phyloP scores from a whole-genome alignment of 495 filamentous ascomycete species.

The Immersiella caudata region DNA sequence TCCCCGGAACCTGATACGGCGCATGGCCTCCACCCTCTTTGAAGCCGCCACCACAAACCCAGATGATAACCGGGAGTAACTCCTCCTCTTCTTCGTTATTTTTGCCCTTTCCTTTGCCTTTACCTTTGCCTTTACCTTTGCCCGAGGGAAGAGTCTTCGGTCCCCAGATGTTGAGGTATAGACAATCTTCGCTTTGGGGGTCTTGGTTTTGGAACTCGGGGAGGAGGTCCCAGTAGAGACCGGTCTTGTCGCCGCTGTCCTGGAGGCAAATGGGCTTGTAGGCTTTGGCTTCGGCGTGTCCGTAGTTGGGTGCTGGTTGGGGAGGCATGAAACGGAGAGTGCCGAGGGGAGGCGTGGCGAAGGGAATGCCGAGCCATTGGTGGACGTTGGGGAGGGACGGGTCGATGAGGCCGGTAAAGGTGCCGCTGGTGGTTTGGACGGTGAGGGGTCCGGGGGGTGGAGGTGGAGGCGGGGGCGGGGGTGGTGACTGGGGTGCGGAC shows the following conservation, averaged over 20 bases:
- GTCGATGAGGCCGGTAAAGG: conserved; percentile 21
- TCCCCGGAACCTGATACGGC: conserved; percentile 29
- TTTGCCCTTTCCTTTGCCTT: too few species aligned
- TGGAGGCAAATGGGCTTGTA: conserved; percentile 19
- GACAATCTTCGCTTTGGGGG: conserved; percentile 54
- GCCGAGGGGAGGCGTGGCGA: conserved; percentile 53
- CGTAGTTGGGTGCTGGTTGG: conserved; percentile 59
- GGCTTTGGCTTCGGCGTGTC: conserved; percentile 46
- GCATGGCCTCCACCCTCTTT: background rate
- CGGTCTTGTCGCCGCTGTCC: conserved; percentile 13
- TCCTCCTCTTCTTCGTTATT: background rate
- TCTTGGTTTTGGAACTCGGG: conserved; percentile 15
- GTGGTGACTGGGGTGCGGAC: too few species aligned
- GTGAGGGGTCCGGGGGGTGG: background rate
- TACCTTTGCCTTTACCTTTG: too few species aligned
- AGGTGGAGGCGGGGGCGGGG: too few species aligned
- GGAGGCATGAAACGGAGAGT: conserved; percentile 48
- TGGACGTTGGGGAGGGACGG: conserved; percentile 15
- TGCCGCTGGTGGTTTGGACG: conserved; percentile 28
- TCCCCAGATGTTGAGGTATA: conserved; percentile 57
- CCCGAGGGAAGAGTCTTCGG: background rate
- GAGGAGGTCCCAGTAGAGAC: conserved; percentile 9
- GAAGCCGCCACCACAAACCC: conserved; percentile 35
- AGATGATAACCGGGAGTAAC: conserved; percentile 29
- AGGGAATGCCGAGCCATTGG: conserved; percentile 58